These are phyloP conservation scores for Lachancea thermotolerans DNA, from an alignment of 805 yeast species.

Conservation along the genomic window DNA sequence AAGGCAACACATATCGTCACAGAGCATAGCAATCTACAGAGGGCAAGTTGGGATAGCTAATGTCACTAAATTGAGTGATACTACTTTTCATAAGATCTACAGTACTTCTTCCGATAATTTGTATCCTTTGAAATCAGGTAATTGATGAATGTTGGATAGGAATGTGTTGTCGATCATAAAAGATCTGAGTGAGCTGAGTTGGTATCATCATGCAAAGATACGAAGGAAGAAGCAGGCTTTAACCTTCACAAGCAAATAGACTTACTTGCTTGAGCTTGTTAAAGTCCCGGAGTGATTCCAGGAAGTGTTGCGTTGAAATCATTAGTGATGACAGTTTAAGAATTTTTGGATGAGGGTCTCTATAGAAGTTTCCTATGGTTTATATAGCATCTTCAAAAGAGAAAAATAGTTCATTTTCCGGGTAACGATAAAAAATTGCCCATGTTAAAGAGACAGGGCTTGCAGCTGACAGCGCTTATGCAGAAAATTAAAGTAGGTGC, in stretches of 20 bases:
- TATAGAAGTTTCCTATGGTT: too few relatives aligned
- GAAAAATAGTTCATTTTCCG: not conserved
- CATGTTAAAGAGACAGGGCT: not conserved
- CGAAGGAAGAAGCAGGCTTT: not conserved
- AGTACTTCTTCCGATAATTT: not conserved
- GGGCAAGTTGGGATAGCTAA: too few relatives aligned
- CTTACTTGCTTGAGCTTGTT: conserved; percentile 6
- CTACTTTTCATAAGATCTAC: too few relatives aligned
- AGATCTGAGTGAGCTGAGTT: conserved; percentile 41
- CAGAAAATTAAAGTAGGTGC: conserved; percentile 2
- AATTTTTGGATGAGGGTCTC: too few relatives aligned
- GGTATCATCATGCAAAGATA: conserved; percentile 29
- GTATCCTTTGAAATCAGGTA: conserved; percentile 12
- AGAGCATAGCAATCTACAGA: too few relatives aligned
- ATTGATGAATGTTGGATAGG: conserved; percentile 39
- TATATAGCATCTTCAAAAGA: too few relatives aligned
- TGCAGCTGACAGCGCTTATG: not conserved
- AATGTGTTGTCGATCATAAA: conserved; percentile 33
- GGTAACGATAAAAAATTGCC: not conserved
- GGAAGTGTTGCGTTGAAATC: too few relatives aligned
- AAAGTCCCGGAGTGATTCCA: not conserved
- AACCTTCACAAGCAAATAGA: conserved; percentile 3
- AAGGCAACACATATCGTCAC: too few relatives aligned
- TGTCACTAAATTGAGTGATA: too few relatives aligned
- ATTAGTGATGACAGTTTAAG: too few relatives aligned